phyloP scores from a whole-genome alignment of 2,329 filamentous ascomycete species.

The Penicillium rolfsii region DNA sequence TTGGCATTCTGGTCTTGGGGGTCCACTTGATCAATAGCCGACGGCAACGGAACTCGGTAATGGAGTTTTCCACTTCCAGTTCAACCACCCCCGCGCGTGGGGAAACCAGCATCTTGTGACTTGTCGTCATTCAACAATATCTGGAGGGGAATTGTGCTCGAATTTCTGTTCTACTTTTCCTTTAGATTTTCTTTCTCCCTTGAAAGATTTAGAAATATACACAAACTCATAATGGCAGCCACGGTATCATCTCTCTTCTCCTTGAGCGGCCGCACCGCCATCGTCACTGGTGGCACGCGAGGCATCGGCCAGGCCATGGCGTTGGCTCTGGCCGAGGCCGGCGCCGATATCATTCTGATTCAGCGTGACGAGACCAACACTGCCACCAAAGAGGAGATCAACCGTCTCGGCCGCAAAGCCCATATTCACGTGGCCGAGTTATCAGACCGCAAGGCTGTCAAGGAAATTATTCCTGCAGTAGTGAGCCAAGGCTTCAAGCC shows the following conservation, averaged over 20 bases:
- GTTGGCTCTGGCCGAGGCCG: constrained; percentile 51
- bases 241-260: constrained; percentile 42
- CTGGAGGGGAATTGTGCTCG: constrained; percentile 7
- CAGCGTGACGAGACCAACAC: constrained; percentile 54
- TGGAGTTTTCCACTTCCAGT: constrained; percentile 6
- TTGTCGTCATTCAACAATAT: constrained; percentile 9
- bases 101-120: constrained; percentile 7
- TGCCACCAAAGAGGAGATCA: constrained; percentile 47
- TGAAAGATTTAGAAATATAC: neutral
- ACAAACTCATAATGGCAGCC: constrained; percentile 31
- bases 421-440: constrained; percentile 51
- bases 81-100: constrained; percentile 17
- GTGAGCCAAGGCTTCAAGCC: constrained; percentile 58
- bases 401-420: constrained; percentile 44
- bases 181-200: neutral
- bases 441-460: constrained; percentile 46
- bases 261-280: constrained; percentile 47
- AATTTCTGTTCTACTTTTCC: neutral
- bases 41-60: constrained; percentile 22
- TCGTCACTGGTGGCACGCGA: constrained; percentile 53
- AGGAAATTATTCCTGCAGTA: constrained; percentile 45
- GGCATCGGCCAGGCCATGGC: constrained; percentile 54
- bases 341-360: constrained; percentile 50
- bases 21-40: constrained; percentile 24
- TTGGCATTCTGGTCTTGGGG: neutral